Evolutionary conservation across 345 rosid genomes (phyloP), one percentile per base, ranked within the genome.

Genomic region (Laguncularia racemosa): DNA sequence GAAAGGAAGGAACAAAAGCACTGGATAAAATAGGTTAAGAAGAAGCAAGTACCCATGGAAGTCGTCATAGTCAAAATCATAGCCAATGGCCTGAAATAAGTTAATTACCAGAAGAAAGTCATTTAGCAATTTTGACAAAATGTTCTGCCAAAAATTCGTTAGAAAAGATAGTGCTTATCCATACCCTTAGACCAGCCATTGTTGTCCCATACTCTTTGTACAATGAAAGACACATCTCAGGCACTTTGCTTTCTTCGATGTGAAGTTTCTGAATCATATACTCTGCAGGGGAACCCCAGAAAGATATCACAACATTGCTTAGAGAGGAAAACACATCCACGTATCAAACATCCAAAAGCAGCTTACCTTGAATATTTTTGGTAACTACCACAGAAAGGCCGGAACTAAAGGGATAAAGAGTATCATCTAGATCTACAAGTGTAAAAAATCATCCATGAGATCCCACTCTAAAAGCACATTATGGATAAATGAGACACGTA

Each of bases 111-210:
- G 23, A 65, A 10, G 19, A 12, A 14, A 16, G 46, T 15, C 46
- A 16, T 1, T 23, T 0, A 7, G 51, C 57, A 16, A 20, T 2
- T 52, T 38, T 2, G 16, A 38, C 40, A 11, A 13, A 20, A 50
- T 12, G 18, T 16, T 13, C 51, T 45, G 47, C 20, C 33, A 6
- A 23, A 16, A 14, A 12, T 16, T 19, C 20, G 2, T 60, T 43
- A 38, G 11, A 52, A 44, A 43, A 16, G 56, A 33, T 0, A 14
- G 33, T 55, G 16, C 13, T 1, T n/a, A 17, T 48, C 16, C 53
- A 63, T 76, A 89, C 98, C 90, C 72, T 78, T 58, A 93, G 89
- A 64, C 99, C 99, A 69, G 99, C 96, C 99, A 89, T 76, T 59
- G 97, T 87, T 17, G 99, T 93, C 18, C 99, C 99, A 71, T 85